Conservation (phyloP, 106 monocot species). For the Dactylorhiza incarnata region DNA sequence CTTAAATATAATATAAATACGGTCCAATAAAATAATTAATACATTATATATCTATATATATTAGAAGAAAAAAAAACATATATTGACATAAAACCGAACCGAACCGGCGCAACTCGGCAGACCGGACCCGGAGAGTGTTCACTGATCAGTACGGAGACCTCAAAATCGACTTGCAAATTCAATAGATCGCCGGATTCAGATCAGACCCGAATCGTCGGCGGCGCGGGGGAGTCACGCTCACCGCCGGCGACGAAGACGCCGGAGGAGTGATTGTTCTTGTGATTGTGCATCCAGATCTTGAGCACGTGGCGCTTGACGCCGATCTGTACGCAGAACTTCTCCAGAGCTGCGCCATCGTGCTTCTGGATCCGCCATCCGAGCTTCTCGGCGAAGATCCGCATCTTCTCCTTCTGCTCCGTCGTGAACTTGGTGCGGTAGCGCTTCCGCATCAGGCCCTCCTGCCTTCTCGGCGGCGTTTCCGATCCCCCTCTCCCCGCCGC, state of each 20-base stretch:
- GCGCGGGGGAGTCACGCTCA: background rate
- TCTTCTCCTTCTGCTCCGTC: slow-evolving; percentile 71
- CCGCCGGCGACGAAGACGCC: background rate
- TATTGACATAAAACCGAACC: background rate
- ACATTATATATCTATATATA: too few species aligned
- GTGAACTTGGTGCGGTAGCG: slow-evolving; percentile 20
- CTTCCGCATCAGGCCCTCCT: slow-evolving; percentile 7
- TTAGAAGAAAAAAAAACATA: too few species aligned
- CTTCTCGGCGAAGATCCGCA: slow-evolving; percentile 72
- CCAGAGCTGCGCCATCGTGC: slow-evolving; percentile 52
- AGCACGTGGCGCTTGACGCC: slow-evolving; percentile 61
- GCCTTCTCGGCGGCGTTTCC: slow-evolving; percentile 39
- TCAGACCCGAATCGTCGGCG: slow-evolving; percentile 5
- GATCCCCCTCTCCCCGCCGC: slow-evolving; percentile 25
- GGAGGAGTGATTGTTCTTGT: slow-evolving; percentile 38
- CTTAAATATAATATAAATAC: too few species aligned
- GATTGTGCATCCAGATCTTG: slow-evolving; percentile 86
- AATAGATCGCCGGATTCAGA: background rate
- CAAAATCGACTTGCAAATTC: background rate
- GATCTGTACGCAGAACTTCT: slow-evolving; percentile 60
- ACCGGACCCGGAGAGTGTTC: too few species aligned
- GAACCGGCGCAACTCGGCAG: background rate
- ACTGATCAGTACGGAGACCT: too few species aligned
- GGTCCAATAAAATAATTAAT: too few species aligned
- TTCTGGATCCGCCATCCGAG: slow-evolving; percentile 78